Evolutionary conservation across 116 monocot species (phyloP).

Genomic region (Phalaenopsis hybrid): DNA sequence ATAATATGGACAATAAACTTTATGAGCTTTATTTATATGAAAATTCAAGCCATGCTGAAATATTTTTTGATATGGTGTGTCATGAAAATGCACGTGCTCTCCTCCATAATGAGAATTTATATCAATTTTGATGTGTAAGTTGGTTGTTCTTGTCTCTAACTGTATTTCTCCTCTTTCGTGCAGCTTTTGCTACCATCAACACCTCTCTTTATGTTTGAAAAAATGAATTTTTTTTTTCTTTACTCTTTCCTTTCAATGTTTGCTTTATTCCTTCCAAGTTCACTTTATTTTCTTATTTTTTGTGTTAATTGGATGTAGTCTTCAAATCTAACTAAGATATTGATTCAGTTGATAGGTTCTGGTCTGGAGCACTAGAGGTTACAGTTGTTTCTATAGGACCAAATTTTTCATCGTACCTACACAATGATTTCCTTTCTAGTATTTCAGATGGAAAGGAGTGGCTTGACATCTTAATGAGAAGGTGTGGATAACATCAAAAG

Average conservation of each 20-base stretch:
- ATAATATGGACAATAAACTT: constrained; percentile 78
- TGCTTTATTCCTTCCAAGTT: not conserved
- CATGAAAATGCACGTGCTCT: constrained; percentile 83
- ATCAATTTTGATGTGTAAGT: constrained; percentile 77
- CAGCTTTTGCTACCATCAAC: no score
- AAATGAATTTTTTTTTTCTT: no score
- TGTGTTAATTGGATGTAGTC: constrained; percentile 20
- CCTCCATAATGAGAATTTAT: constrained; percentile 70
- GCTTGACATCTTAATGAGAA: constrained; percentile 40
- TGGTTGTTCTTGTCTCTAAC: not conserved
- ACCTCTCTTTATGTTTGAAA: no score
- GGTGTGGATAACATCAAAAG: constrained; percentile 24
- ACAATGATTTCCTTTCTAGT: constrained; percentile 52
- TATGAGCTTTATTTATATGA: constrained; percentile 76
- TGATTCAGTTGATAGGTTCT: constrained; percentile 73
- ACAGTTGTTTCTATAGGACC: constrained; percentile 65
- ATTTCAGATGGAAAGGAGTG: constrained; percentile 29
- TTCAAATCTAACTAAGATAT: constrained; percentile 34
- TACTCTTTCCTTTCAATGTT: no score
- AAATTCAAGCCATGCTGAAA: constrained; percentile 48
- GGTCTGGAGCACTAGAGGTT: constrained; percentile 55
- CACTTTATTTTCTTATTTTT: constrained; percentile 7
- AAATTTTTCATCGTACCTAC: constrained; percentile 53
- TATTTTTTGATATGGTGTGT: constrained; percentile 60
- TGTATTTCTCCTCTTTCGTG: no score